Conservation (phyloP, 441 rosid genomes). For the Euphorbia schlechtendalii region DNA sequence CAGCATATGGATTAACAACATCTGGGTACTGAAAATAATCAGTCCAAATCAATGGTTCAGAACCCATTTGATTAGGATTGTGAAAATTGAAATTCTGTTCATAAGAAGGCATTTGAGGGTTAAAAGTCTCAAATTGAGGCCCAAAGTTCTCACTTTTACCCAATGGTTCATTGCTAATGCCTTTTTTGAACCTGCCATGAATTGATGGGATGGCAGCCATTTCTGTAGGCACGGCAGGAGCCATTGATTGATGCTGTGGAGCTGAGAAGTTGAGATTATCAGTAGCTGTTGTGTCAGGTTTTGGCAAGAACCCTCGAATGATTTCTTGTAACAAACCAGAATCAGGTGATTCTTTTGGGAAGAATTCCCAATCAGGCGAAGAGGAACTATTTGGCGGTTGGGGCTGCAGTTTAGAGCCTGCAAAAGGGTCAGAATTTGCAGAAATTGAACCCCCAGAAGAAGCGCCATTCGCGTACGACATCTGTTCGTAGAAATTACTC, state of each 20-base stretch:
- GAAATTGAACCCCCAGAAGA: slow-evolving; percentile 6
- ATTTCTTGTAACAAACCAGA: slow-evolving; percentile 79
- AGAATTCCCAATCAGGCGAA: slow-evolving; percentile 29
- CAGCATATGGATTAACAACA: slow-evolving; percentile 24
- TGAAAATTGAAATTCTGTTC: background rate
- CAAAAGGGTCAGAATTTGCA: slow-evolving; percentile 2
- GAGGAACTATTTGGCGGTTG: background rate
- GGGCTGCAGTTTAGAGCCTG: background rate
- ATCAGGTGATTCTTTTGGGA: slow-evolving; percentile 46
- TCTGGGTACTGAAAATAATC: slow-evolving; percentile 37
- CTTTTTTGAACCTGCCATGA: slow-evolving; percentile 14
- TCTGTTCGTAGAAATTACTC: slow-evolving; percentile 12
- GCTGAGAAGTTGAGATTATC: background rate
- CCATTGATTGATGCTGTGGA: slow-evolving; percentile 2
- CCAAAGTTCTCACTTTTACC: slow-evolving; percentile 12
- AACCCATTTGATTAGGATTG: slow-evolving; percentile 14
- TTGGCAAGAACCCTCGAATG: slow-evolving; percentile 59
- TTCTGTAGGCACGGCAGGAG: slow-evolving; percentile 9
- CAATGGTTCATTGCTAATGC: slow-evolving; percentile 5
- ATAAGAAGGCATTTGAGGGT: background rate
- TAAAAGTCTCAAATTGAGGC: slow-evolving; percentile 8
- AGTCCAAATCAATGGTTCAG: slow-evolving; percentile 22
- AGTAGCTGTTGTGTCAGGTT: slow-evolving; percentile 21
- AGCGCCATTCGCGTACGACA: slow-evolving; percentile 15
- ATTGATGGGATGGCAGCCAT: slow-evolving; percentile 1